A percentile compares a stretch with the other conserved stretches of the same genome.
Evolutionary conservation across 2,329 filamentous ascomycete genomes (phyloP).

Genomic region (Sporothrix schenckii): DNA sequence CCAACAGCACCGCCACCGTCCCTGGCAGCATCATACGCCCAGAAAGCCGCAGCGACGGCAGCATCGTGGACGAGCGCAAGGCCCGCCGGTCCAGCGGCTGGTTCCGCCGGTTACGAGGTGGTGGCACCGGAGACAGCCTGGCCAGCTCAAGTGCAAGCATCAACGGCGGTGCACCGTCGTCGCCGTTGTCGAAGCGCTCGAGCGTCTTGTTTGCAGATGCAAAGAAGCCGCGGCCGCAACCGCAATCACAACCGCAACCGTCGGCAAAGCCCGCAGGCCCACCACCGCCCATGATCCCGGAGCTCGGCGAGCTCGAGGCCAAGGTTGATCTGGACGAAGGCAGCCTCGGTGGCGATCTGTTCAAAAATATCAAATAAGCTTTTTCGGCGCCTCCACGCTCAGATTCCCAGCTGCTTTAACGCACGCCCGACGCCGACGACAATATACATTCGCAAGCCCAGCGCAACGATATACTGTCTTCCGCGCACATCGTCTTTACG

Average conservation of each 20-base stretch:
- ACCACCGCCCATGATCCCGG: conserved; percentile 64
- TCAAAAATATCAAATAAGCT: conserved; percentile 56
- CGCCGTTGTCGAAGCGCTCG: conserved; percentile 45
- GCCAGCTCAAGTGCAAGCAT: conserved; percentile 36
- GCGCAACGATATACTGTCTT: conserved; percentile 14
- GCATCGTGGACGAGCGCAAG: conserved; percentile 57
- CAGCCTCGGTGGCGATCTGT: conserved; percentile 56
- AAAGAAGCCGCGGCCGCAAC: conserved; percentile 36
- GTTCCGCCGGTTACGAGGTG: conserved; percentile 58
- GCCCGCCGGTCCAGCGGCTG: conserved; percentile 61
- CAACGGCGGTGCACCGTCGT: conserved; percentile 32
- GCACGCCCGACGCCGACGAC: neutral
- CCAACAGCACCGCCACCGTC: neutral
- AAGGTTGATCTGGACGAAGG: conserved; percentile 52
- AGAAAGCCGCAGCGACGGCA: conserved; percentile 54
- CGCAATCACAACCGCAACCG: conserved; percentile 31
- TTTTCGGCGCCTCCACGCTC: neutral
- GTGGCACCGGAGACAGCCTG: conserved; percentile 27
- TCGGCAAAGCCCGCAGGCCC: conserved; percentile 45
- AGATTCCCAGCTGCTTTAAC: neutral
- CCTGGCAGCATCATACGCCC: conserved; percentile 48
- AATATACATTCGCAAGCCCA: neutral
- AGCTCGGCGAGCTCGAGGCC: conserved; percentile 57
- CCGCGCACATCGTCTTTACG: conserved; percentile 2
- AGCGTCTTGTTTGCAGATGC: conserved; percentile 50